Percentiles rank a stretch among this genome's conserved stretches.
These are phyloP conservation scores for Apostasia shenzhenica DNA, from an alignment of 106 monocot species.

Conservation along the genomic window DNA sequence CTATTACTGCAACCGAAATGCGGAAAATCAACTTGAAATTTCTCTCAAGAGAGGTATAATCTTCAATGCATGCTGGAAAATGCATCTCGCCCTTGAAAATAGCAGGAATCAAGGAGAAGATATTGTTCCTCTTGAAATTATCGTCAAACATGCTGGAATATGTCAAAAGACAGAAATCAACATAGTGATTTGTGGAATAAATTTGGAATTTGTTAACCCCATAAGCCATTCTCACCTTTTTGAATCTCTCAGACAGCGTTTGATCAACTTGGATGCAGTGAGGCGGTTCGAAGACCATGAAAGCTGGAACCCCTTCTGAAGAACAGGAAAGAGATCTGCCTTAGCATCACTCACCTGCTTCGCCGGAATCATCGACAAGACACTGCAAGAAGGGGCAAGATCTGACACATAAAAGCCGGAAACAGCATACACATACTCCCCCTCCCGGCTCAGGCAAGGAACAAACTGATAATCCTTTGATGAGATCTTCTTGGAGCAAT, in stretches of 20 bases:
- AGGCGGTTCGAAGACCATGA: not conserved
- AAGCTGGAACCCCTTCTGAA: not conserved
- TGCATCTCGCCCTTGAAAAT: conserved; percentile 7
- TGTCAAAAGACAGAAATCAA: not conserved
- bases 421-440: not conserved
- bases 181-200: no score
- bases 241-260: not conserved
- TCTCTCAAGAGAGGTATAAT: not conserved
- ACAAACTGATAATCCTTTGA: not conserved
- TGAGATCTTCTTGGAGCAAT: not conserved
- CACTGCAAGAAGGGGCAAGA: conserved; percentile 7
- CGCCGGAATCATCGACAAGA: conserved; percentile 1
- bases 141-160: conserved; percentile 4
- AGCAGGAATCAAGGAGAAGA: not conserved
- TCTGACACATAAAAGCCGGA: not conserved
- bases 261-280: no score
- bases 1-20: not conserved
- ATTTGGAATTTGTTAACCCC: no score
- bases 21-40: not conserved
- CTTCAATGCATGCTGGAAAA: conserved; percentile 1
- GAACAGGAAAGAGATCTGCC: not conserved
- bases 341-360: not conserved
- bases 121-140: not conserved
- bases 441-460: not conserved
- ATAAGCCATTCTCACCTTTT: not conserved